phyloP scores from a whole-genome alignment of 2,329 filamentous ascomycete species.

The Tympanopsis confertula region DNA sequence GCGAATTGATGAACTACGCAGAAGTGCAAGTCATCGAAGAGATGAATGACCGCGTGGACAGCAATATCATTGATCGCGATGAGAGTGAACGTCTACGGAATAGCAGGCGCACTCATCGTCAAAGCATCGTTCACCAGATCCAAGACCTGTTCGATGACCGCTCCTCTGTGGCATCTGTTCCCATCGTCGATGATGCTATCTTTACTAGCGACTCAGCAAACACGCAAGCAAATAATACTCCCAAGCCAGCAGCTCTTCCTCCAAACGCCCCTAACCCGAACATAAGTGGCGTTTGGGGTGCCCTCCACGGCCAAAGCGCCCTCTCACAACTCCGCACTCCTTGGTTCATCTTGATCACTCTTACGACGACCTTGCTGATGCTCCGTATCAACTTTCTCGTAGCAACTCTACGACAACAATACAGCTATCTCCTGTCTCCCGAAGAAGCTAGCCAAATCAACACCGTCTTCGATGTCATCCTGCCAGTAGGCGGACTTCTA shows the following conservation, averaged over 20 bases:
- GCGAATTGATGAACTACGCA: slow-evolving; percentile 67
- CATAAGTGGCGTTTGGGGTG: slow-evolving; percentile 72
- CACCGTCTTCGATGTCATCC: slow-evolving; percentile 73
- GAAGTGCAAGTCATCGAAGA: slow-evolving; percentile 34
- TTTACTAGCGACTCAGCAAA: slow-evolving; percentile 40
- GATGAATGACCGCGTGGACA: slow-evolving; percentile 17
- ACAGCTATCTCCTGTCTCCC: slow-evolving; percentile 61
- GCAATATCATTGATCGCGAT: slow-evolving; percentile 47
- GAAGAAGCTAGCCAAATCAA: slow-evolving; percentile 59
- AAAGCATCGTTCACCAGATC: slow-evolving; percentile 58
- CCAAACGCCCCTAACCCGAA: not conserved
- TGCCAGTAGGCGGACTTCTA: slow-evolving; percentile 74
- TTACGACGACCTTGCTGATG: slow-evolving; percentile 68
- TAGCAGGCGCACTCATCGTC: slow-evolving; percentile 45
- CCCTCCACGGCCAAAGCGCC: slow-evolving; percentile 64
- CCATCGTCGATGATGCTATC: slow-evolving; percentile 16
- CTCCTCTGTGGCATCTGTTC: too few species aligned
- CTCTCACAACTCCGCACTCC: slow-evolving; percentile 63
- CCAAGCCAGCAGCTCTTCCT: not conserved
- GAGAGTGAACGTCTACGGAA: slow-evolving; percentile 40
- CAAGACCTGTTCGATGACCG: slow-evolving; percentile 53
- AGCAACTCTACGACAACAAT: slow-evolving; percentile 73
- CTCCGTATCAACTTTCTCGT: slow-evolving; percentile 87
- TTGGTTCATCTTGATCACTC: slow-evolving; percentile 75
- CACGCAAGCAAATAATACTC: slow-evolving; percentile 39